Base-by-base conservation (phyloP, 164 flowering plant species). In the Paratinospora sagittata region DNA sequence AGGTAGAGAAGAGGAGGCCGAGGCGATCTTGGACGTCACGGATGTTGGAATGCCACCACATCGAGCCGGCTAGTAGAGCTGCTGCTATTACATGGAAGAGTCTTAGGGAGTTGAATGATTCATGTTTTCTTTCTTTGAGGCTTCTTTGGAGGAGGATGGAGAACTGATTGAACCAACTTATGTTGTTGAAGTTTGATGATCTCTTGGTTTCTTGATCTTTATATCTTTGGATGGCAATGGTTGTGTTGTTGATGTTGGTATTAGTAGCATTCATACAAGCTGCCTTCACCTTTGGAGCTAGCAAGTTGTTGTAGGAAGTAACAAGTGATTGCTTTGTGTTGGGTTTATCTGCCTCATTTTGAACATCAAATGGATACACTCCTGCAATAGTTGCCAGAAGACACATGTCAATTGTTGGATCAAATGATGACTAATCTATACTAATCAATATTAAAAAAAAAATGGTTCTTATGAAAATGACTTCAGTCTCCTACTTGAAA, bases 21-120 rank as follows among this genome's bases (percentile, higher is more conserved):
- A 90, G 80, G 0, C 97, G 85, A 61, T 93, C 98, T 64, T 88
- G 97, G 7, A 91, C 73, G 16, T 93, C 83, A 3, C 60, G 69
- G 24, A 60, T 77, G 72, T 86, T 85, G 0, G 93, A 91, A 16
- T 84, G 92, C 96, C 97, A 93, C 98, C 98, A 93, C 89, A 93
- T 87, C 14, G 79, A 69, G 2, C 96, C 92, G 0, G 89, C 85
- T 26, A 93, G 27, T 0, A 89, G 0, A 0, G 96, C 82, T 0
- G 93, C 90, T 0, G 86, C 75, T 8, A 89, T 27, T 11, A 93
- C 97, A 75, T 93, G 98, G 75, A 88, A 85, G 47, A 93, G 87
- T 55, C 90, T 69, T 0, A 91, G 80, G 3, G 84, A 71, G 78
- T 87, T 81, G 81, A 90, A 91, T 12, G 92, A 73, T 65, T 91